Percentiles rank a stretch among this genome's conserved stretches.
Conservation (phyloP, 2,329 filamentous ascomycete genomes). For the Xylariaceae sp. region DNA sequence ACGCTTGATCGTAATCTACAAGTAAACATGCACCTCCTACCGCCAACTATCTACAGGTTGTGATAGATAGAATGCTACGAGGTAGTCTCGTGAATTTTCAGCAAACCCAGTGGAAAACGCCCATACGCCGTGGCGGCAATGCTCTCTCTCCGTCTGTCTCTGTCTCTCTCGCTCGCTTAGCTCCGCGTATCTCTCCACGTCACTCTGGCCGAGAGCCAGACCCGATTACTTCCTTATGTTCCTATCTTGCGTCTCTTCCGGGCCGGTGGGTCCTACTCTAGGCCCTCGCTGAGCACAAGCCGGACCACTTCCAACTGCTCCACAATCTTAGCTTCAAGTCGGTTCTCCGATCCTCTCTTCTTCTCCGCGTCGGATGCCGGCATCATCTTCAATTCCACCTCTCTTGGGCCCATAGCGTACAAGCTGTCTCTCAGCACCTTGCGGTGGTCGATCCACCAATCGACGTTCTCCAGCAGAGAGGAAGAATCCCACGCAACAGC, state of each 20-base stretch:
- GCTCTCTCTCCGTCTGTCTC: conserved; percentile 1
- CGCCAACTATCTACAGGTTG: not conserved
- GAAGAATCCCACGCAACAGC: conserved; percentile 69
- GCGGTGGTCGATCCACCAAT: conserved; percentile 69
- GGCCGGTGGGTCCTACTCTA: conserved; percentile 33
- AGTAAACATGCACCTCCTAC: not conserved
- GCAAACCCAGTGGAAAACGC: conserved; percentile 9
- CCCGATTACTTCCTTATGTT: not conserved
- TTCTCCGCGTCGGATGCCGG: conserved; percentile 31
- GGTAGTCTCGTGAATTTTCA: not conserved
- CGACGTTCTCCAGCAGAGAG: conserved; percentile 72
- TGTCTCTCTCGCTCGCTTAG: not conserved
- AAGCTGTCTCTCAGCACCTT: conserved; percentile 67
- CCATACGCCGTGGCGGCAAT: conserved; percentile 15
- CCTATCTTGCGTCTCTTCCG: not conserved
- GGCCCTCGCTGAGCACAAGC: conserved; percentile 49
- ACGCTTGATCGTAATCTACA: not conserved
- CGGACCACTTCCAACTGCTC: conserved; percentile 59
- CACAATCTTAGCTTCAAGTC: conserved; percentile 71
- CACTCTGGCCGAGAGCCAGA: not conserved
- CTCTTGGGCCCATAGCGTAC: conserved; percentile 65
- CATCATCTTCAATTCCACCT: conserved; percentile 55
- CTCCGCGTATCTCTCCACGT: conserved; percentile 1
- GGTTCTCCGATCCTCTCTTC: conserved; percentile 50
- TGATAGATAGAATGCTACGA: not conserved